phyloP scores from a whole-genome alignment of 768 basidiomycete genomes.

The Leccinum uliginosum region DNA sequence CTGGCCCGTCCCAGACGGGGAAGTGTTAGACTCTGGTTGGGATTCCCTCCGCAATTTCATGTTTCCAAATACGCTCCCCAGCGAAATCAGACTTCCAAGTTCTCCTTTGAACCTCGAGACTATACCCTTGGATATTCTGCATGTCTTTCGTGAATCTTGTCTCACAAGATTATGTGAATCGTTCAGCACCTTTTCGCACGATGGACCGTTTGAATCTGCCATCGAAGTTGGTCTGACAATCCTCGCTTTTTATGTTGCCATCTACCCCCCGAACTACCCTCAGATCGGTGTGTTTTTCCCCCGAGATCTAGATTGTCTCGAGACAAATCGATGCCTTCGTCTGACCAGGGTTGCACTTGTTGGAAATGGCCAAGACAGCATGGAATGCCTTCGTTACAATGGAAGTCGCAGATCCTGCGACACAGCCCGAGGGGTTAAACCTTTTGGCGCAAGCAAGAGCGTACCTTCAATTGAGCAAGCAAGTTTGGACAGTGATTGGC shows the following conservation, averaged over 20 bases:
- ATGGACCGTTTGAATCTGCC: slow-evolving; percentile 51
- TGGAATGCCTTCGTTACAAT: slow-evolving; percentile 60
- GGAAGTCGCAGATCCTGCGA: slow-evolving; percentile 12
- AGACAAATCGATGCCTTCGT: background rate
- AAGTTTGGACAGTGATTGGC: slow-evolving; percentile 47
- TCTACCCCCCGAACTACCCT: slow-evolving; percentile 79
- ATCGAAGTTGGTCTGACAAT: slow-evolving; percentile 51
- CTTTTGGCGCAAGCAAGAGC: slow-evolving; percentile 29
- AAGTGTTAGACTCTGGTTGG: slow-evolving; percentile 12
- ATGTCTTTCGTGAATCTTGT: slow-evolving; percentile 54
- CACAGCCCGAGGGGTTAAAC: slow-evolving; percentile 9
- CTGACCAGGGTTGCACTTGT: slow-evolving; percentile 60
- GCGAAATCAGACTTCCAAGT: slow-evolving; percentile 21
- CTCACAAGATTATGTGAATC: slow-evolving; percentile 53
- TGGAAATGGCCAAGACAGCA: slow-evolving; percentile 72
- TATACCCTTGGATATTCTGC: slow-evolving; percentile 39
- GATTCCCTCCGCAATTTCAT: slow-evolving; percentile 39
- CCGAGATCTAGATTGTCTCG: background rate
- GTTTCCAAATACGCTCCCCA: slow-evolving; percentile 26
- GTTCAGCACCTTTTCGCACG: slow-evolving; percentile 71
- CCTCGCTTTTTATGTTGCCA: slow-evolving; percentile 59
- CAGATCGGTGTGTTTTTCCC: slow-evolving; percentile 56
- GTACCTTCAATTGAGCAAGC: slow-evolving; percentile 39
- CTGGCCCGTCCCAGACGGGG: slow-evolving; percentile 33
- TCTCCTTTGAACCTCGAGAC: slow-evolving; percentile 22